Base-by-base conservation (phyloP, 2,329 filamentous ascomycete species). In the Pseudopyricularia javanii region DNA sequence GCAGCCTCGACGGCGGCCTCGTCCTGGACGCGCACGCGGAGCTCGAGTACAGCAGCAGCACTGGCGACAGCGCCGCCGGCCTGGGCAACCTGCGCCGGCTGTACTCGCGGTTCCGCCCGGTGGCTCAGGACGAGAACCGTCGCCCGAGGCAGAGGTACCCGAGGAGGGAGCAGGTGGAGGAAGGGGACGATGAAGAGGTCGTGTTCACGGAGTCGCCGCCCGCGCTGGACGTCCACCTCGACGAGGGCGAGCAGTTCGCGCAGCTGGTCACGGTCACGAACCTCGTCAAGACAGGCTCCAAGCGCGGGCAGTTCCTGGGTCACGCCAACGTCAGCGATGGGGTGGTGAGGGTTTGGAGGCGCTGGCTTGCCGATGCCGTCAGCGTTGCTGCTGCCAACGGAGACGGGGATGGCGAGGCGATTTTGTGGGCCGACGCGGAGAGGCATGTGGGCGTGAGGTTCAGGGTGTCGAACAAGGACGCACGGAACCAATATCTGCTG, bases 51-150 rank as follows among this genome's bases (percentile, higher is more conserved):
- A 52, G 57, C 30, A 58, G 71, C 54, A 63, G 70, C 57, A 65
- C 69, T 53, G 63, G 65, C 3, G 59, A 67, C 33, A 67, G 61
- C 14, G 45, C 58, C 11, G 26, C 50, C 17, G 47, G 57, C 14
- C 57, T 74, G 8, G 56, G 59, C 22, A 63, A 68, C n/a, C 69
- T 88, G 52, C 68, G 70, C 12, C 66, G 67, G 3, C 67, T 89
- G 47, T 91, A 90, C 68, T 83, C 84, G 6, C 78, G 81, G 26
- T 93, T 91, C 63, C 74, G 76, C 17, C 87, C 86, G 2, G 73
- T 81, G 45, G 70, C 75, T 54, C 73, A 77, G 40, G 75, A 80
- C 51, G 74, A 78, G 51, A 73, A 74, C 47, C 64, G 66, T 51
- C 73, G 64, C 34, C 60, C 63, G 17, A 61, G 67, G 43, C 63